Evolutionary conservation across 805 yeast genomes (phyloP).

Genomic region (Lipomyces lipofer): DNA sequence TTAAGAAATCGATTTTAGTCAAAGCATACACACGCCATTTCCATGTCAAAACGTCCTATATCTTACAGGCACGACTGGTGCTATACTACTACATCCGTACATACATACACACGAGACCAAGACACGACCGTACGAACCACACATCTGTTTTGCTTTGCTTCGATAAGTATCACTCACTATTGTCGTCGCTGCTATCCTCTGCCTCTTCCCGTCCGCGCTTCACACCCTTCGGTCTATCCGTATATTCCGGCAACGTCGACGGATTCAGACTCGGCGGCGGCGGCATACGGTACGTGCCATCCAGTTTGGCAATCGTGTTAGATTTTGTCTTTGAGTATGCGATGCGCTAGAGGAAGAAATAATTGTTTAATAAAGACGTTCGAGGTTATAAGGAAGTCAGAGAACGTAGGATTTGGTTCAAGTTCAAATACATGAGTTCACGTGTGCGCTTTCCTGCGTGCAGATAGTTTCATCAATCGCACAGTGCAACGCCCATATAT

Average conservation of each 20-base stretch:
- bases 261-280: conserved; percentile 17
- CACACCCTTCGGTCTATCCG: conserved; percentile 10
- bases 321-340: conserved; percentile 38
- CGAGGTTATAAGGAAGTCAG: neutral
- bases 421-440: too few species aligned
- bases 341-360: conserved; percentile 24
- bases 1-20: neutral
- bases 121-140: too few species aligned
- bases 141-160: neutral
- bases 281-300: conserved; percentile 36
- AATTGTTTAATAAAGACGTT: neutral
- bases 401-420: too few species aligned
- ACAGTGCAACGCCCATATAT: neutral
- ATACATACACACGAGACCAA: too few species aligned
- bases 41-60: neutral
- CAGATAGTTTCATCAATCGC: too few species aligned
- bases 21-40: too few species aligned
- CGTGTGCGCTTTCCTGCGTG: too few species aligned
- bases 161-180: neutral
- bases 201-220: conserved; percentile 17
- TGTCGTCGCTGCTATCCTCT: conserved; percentile 12
- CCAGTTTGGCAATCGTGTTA: conserved; percentile 36
- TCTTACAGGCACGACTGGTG: neutral
- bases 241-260: conserved; percentile 22
- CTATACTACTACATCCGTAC: neutral